Evolutionary conservation across 2,329 filamentous ascomycete genomes (phyloP).

Genomic region (Nothopassalora personata): DNA sequence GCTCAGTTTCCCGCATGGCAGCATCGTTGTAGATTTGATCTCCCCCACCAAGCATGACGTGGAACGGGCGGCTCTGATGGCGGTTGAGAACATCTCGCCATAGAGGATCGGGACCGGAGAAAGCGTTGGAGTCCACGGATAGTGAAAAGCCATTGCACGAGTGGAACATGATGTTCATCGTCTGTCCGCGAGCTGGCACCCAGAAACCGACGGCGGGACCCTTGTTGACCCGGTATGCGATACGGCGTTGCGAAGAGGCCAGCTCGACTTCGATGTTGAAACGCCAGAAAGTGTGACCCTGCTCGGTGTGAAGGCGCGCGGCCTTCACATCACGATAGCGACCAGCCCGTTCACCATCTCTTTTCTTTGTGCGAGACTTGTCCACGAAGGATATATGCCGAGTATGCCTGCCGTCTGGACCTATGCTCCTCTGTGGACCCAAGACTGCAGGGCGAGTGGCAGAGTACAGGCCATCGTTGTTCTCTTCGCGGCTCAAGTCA

Average conservation of each 20-base stretch:
- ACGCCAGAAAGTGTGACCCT: conserved; percentile 91
- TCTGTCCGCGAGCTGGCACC: conserved; percentile 76
- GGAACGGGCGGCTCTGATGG: conserved; percentile 88
- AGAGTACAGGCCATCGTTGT: conserved; percentile 78
- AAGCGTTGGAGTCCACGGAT: conserved; percentile 68
- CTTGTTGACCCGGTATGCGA: conserved; percentile 92
- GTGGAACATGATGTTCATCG: conserved; percentile 99
- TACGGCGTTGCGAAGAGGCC: conserved; percentile 67
- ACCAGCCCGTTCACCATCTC: conserved; percentile 74
- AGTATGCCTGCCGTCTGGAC: conserved; percentile 20
- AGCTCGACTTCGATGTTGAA: conserved; percentile 95
- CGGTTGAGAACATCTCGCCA: conserved; percentile 94
- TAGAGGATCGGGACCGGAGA: conserved; percentile 89
- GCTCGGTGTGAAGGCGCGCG: conserved; percentile 74
- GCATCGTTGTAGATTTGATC: conserved; percentile 96
- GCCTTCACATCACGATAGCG: conserved; percentile 80
- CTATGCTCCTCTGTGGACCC: conserved; percentile 23
- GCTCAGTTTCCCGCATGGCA: conserved; percentile 65
- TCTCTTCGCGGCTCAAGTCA: conserved; percentile 74
- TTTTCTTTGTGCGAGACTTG: conserved; percentile 44
- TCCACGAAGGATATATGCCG: conserved; percentile 37
- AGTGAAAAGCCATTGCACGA: conserved; percentile 94
- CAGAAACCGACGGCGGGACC: conserved; percentile 88
- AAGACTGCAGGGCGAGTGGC: conserved; percentile 31
- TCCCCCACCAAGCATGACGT: conserved; percentile 96